phyloP scores from a whole-genome alignment of 805 yeast genomes.

The Lachancea thermotolerans region DNA sequence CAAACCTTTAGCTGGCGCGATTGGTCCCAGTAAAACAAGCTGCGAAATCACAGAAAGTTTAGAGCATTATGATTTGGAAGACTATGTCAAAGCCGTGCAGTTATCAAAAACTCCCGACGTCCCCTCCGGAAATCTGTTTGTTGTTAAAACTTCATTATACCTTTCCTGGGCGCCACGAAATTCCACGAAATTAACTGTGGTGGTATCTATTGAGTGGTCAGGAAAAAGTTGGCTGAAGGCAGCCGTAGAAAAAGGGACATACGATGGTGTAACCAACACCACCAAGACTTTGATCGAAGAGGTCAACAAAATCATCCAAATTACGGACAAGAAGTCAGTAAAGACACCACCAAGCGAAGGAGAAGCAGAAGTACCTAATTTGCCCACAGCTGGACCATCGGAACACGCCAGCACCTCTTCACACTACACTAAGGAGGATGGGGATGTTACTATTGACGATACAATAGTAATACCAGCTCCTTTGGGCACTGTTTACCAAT shows the following conservation, averaged over 20 bases:
- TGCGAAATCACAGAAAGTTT: constrained; percentile 58
- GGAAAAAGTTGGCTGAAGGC: constrained; percentile 74
- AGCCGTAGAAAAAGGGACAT: constrained; percentile 67
- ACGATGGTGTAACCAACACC: constrained; percentile 63
- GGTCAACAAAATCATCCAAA: constrained; percentile 33
- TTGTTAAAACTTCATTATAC: constrained; percentile 50
- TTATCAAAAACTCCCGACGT: constrained; percentile 70
- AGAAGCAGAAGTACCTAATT: constrained; percentile 13
- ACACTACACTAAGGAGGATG: constrained; percentile 38
- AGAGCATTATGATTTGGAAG: constrained; percentile 44
- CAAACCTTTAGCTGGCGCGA: constrained; percentile 59
- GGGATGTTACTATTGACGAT: constrained; percentile 45
- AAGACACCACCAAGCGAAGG: constrained; percentile 12
- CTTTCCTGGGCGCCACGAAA: constrained; percentile 60
- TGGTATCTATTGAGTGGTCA: constrained; percentile 59
- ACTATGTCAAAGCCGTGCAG: constrained; percentile 45
- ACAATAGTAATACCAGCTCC: constrained; percentile 56
- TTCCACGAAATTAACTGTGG: constrained; percentile 44
- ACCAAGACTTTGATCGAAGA: constrained; percentile 42
- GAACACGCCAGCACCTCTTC: constrained; percentile 41
- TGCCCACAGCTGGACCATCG: constrained; percentile 33
- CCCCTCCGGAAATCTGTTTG: constrained; percentile 69
- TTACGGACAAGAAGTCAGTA: constrained; percentile 6
- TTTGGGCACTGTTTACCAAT: constrained; percentile 50
- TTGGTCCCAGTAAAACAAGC: constrained; percentile 71